Evolutionary conservation across 106 monocot species (phyloP).

Genomic region (Dendrobium huoshanense): DNA sequence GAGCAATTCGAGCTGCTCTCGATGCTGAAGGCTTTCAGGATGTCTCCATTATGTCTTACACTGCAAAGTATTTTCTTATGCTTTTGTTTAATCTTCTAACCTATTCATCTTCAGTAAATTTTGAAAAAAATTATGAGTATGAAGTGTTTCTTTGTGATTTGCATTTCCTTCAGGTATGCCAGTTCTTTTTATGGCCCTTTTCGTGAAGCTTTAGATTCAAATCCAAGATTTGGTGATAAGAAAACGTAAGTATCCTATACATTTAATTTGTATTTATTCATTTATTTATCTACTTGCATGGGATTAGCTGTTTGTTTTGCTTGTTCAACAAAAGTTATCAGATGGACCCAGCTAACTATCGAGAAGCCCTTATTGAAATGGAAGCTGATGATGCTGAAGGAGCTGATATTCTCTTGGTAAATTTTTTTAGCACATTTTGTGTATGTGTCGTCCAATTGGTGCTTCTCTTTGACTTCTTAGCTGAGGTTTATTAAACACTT

Average conservation of each 20-base stretch:
- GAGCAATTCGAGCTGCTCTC: slow-evolving; percentile 71
- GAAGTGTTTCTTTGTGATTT: background rate
- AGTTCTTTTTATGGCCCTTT: slow-evolving; percentile 99
- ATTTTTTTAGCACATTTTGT: background rate
- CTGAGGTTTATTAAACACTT: background rate
- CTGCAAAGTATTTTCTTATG: slow-evolving; percentile 65
- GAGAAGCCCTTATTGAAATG: slow-evolving; percentile 87
- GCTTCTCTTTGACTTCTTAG: background rate
- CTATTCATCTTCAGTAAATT: background rate
- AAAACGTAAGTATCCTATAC: slow-evolving; percentile 60
- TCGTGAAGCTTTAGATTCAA: slow-evolving; percentile 98
- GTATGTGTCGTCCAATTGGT: background rate
- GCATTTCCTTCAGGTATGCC: slow-evolving; percentile 62
- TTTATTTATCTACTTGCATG: background rate
- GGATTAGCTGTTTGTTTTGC: slow-evolving; percentile 7
- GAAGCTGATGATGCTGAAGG: slow-evolving; percentile 79
- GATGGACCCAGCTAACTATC: slow-evolving; percentile 97
- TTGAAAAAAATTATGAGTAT: background rate
- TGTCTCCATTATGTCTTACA: slow-evolving; percentile 98
- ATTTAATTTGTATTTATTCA: slow-evolving; percentile 1
- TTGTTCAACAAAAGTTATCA: slow-evolving; percentile 58
- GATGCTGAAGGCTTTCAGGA: slow-evolving; percentile 90
- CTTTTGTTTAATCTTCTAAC: background rate
- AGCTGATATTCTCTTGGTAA: slow-evolving; percentile 90
- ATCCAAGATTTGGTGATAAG: slow-evolving; percentile 98